These are phyloP conservation scores for Fusarium pininemorale DNA, from an alignment of 2,329 filamentous ascomycete genomes.

Conservation along the genomic window DNA sequence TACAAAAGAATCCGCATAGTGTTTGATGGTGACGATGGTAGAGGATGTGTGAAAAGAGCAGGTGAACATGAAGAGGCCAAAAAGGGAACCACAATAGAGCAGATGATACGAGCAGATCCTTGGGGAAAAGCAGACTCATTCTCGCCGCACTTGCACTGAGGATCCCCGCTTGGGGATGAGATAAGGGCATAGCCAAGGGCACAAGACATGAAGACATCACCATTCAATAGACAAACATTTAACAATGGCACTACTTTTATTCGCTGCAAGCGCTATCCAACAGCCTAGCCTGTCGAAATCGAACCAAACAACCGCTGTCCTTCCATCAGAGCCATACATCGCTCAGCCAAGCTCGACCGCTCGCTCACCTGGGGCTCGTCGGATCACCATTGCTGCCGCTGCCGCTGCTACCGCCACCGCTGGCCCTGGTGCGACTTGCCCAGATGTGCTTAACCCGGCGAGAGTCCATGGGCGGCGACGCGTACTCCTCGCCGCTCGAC, in stretches of 20 bases:
- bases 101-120: too few relatives aligned
- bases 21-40: too few relatives aligned
- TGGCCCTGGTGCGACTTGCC: slow-evolving; percentile 39
- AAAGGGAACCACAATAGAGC: too few relatives aligned
- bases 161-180: neutral
- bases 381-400: slow-evolving; percentile 62
- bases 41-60: too few relatives aligned
- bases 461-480: slow-evolving; percentile 38
- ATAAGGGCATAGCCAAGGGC: rapidly evolving
- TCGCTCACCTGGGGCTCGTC: slow-evolving; percentile 54
- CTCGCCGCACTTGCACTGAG: neutral
- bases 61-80: too few relatives aligned
- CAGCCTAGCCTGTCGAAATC: slow-evolving; percentile 23
- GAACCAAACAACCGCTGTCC: slow-evolving; percentile 23
- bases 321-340: slow-evolving; percentile 2
- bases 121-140: too few relatives aligned
- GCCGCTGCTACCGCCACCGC: slow-evolving; percentile 57
- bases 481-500: slow-evolving; percentile 62
- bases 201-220: neutral
- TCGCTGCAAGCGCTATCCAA: slow-evolving; percentile 42
- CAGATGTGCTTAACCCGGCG: slow-evolving; percentile 36
- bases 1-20: too few relatives aligned
- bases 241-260: slow-evolving; percentile 45
- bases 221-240: neutral
- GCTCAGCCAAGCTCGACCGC: neutral